Evolutionary conservation across 23 red algal genomes (phyloP).

Genomic region (Gracilariopsis chorda): DNA sequence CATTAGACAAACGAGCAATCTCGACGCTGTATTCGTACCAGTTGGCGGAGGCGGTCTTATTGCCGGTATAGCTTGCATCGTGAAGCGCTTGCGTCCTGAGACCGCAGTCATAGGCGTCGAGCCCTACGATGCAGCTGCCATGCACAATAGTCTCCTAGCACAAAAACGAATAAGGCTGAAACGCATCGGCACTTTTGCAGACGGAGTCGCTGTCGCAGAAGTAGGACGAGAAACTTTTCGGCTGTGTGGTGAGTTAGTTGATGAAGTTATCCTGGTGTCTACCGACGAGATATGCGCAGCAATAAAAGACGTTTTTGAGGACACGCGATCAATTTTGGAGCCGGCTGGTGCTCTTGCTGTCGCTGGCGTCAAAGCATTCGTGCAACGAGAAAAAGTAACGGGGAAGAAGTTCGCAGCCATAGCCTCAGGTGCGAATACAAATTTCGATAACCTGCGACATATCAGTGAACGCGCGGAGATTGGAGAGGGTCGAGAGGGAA

Average conservation of each 20-base stretch:
- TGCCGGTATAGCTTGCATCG: conserved; percentile 82
- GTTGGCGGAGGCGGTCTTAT: conserved; percentile 98
- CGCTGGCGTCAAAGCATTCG: conserved; percentile 85
- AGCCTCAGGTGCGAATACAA: conserved; percentile 92
- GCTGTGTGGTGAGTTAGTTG: conserved; percentile 78
- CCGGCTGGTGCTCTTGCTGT: conserved; percentile 93
- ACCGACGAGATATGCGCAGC: conserved; percentile 99
- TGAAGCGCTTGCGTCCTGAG: conserved; percentile 89
- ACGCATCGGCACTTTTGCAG: conserved; percentile 86
- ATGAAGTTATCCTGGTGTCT: conserved; percentile 88
- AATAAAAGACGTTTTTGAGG: conserved; percentile 99
- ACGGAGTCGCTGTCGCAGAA: conserved; percentile 92
- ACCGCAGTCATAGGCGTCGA: conserved; percentile 88
- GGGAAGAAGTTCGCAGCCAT: conserved; percentile 68
- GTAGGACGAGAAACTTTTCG: conserved; percentile 92
- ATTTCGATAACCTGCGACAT: conserved; percentile 95
- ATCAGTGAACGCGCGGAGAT: conserved; percentile 96
- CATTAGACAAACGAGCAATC: conserved; percentile 59
- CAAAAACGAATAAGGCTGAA: conserved; percentile 69
- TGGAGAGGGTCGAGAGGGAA: conserved; percentile 89
- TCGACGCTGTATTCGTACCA: conserved; percentile 93
- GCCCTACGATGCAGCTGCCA: conserved; percentile 85
- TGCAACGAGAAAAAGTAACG: background rate
- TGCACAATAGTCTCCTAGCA: conserved; percentile 78
- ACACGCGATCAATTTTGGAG: conserved; percentile 95